Evolutionary conservation across 2,329 filamentous ascomycete genomes (phyloP).

Genomic region (Epichloe elymi): DNA sequence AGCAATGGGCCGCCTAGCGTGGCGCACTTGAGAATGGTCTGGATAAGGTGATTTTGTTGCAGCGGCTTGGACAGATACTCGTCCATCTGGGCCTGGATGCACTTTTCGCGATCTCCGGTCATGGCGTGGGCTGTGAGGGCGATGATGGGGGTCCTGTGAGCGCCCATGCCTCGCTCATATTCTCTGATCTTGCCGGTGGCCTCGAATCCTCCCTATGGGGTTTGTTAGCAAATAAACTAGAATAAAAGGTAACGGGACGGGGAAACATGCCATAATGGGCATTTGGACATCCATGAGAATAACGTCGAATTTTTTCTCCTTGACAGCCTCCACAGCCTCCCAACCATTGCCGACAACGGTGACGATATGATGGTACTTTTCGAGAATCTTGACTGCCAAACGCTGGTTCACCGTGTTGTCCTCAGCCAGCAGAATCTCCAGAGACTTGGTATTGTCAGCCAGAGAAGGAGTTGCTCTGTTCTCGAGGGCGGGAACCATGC

Average conservation of each 20-base stretch:
- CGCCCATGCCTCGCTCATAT: constrained; percentile 71
- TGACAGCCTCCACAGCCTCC: constrained; percentile 85
- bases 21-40: constrained; percentile 93
- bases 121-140: constrained; percentile 95
- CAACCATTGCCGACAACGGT: constrained; percentile 91
- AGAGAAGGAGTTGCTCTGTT: constrained; percentile 83
- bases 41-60: constrained; percentile 93
- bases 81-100: constrained; percentile 97
- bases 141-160: constrained; percentile 84
- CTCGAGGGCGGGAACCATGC: constrained; percentile 89
- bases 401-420: constrained; percentile 97
- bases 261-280: constrained; percentile 72
- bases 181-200: constrained; percentile 93
- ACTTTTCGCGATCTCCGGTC: constrained; percentile 96
- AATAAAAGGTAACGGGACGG: neutral
- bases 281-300: constrained; percentile 99
- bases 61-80: constrained; percentile 95
- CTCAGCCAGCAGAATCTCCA: constrained; percentile 89
- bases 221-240: constrained; percentile 20
- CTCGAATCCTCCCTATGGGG: constrained; percentile 76
- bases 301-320: constrained; percentile 86
- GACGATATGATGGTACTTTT: constrained; percentile 89
- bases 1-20: constrained; percentile 76
- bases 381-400: constrained; percentile 87
- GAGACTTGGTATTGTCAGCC: constrained; percentile 87